These are phyloP conservation scores for Candida nitratophila DNA, from an alignment of 805 yeast species.

Conservation along the genomic window DNA sequence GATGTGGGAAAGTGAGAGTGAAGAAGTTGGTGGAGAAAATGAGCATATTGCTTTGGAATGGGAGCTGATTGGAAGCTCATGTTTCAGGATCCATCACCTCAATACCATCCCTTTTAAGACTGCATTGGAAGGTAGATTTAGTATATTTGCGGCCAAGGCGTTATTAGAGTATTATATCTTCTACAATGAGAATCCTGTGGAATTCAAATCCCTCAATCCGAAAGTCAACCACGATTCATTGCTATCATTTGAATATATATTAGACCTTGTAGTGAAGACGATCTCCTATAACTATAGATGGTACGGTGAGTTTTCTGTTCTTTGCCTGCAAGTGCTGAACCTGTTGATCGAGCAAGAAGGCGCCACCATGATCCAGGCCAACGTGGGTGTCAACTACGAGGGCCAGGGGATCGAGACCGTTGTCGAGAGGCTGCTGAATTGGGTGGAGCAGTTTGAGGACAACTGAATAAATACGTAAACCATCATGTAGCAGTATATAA, in stretches of 20 bases:
- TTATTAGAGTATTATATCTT: conserved; percentile 38
- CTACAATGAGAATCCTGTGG: conserved; percentile 12
- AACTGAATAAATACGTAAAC: no score
- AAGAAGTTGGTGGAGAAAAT: conserved; percentile 10
- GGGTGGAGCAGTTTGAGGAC: conserved; percentile 23
- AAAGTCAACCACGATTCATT: conserved; percentile 4
- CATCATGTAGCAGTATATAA: no score
- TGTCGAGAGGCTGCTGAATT: conserved; percentile 20
- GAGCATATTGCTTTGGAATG: conserved; percentile 64
- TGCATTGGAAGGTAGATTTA: conserved; percentile 51
- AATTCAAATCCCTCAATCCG: conserved; percentile 18
- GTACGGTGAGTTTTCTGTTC: conserved; percentile 47
- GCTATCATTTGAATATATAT: conserved; percentile 26
- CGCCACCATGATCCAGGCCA: conserved; percentile 31
- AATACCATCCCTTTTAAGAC: conserved; percentile 48
- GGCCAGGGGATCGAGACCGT: conserved; percentile 11
- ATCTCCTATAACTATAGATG: conserved; percentile 61
- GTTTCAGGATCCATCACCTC: conserved; percentile 39
- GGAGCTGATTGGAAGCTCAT: conserved; percentile 61
- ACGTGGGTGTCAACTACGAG: conserved; percentile 31
- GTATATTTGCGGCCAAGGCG: conserved; percentile 47
- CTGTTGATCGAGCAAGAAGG: conserved; percentile 32
- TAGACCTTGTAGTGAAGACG: conserved; percentile 38
- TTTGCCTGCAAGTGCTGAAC: conserved; percentile 34
- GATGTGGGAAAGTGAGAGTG: conserved; percentile 34